Conservation (phyloP, 1,284 basidiomycete species). For the Earliella scabrosa region DNA sequence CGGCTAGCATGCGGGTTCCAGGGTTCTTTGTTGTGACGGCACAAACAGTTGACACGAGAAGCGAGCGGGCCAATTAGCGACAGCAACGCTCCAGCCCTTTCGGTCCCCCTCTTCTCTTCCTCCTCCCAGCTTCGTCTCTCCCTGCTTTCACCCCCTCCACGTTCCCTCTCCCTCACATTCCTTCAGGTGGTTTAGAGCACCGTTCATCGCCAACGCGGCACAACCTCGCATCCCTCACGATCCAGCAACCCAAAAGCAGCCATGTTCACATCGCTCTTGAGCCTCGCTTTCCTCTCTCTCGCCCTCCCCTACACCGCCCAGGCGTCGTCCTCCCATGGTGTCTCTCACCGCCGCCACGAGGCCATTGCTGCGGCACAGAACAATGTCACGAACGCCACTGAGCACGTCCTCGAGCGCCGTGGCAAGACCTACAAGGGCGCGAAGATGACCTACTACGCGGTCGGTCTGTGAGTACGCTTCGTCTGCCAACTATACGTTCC, state of each 20-base stretch:
- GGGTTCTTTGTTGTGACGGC: constrained; percentile 8
- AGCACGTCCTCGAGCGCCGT: constrained; percentile 20
- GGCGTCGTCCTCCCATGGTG: constrained; percentile 27
- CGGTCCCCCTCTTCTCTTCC: constrained; percentile 13
- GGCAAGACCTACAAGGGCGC: constrained; percentile 30
- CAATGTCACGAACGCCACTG: constrained; percentile 15
- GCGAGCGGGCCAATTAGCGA: background rate
- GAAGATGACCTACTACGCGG: constrained; percentile 54
- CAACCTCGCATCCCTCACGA: background rate
- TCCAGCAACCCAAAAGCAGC: constrained; percentile 12
- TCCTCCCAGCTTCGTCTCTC: constrained; percentile 1
- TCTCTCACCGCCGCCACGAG: constrained; percentile 35
- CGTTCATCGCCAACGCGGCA: constrained; percentile 9
- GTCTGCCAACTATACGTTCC: too few species aligned
- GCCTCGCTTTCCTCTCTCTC: constrained; percentile 33
- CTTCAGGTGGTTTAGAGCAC: constrained; percentile 15
- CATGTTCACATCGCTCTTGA: constrained; percentile 32
- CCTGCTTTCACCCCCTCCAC: constrained; percentile 15
- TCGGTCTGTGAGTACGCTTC: constrained; percentile 25
- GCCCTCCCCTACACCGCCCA: constrained; percentile 33
- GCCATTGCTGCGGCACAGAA: constrained; percentile 18
- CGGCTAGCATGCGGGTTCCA: too few species aligned
- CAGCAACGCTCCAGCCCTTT: constrained; percentile 3
- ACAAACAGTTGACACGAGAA: background rate
- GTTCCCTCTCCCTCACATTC: constrained; percentile 29